These are phyloP conservation scores for Vishniacozyma victoriae DNA, from an alignment of 768 basidiomycete species.

Conservation along the genomic window DNA sequence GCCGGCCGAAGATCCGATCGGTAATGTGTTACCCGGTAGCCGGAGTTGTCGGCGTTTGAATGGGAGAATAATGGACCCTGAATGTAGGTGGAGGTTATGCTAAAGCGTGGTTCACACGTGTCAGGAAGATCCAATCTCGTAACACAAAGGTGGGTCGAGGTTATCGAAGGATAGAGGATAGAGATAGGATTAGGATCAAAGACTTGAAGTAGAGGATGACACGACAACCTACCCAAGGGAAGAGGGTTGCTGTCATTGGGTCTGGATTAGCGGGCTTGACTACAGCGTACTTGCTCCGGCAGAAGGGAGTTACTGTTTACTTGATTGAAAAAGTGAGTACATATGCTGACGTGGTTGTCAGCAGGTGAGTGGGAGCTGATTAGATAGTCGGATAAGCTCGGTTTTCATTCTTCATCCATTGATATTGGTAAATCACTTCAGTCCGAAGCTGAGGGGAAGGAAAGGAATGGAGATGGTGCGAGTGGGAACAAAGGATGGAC, in stretches of 20 bases:
- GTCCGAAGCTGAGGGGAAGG: slow-evolving; percentile 16
- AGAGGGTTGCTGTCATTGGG: slow-evolving; percentile 68
- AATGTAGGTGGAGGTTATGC: too few species aligned
- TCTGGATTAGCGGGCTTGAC: slow-evolving; percentile 70
- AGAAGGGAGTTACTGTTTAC: slow-evolving; percentile 61
- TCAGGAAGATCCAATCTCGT: too few species aligned
- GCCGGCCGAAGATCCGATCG: too few species aligned
- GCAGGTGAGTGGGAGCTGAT: neutral
- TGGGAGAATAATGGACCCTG: too few species aligned
- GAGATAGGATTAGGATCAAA: too few species aligned
- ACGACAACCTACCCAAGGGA: too few species aligned
- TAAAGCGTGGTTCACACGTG: too few species aligned
- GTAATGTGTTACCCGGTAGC: too few species aligned
- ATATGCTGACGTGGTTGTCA: slow-evolving; percentile 4
- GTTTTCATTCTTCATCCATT: slow-evolving; percentile 61
- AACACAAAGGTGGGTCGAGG: too few species aligned
- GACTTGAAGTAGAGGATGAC: too few species aligned
- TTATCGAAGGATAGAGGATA: too few species aligned
- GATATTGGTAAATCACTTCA: slow-evolving; percentile 39
- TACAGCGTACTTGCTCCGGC: slow-evolving; percentile 57
- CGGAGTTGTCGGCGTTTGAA: too few species aligned
- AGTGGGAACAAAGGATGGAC: slow-evolving; percentile 37
- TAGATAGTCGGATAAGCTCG: slow-evolving; percentile 54
- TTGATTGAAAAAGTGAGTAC: slow-evolving; percentile 65
- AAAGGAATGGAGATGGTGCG: slow-evolving; percentile 5